phyloP scores from a whole-genome alignment of 225 moss, liverwort and hornwort genomes.

The Climacium dendroides region DNA sequence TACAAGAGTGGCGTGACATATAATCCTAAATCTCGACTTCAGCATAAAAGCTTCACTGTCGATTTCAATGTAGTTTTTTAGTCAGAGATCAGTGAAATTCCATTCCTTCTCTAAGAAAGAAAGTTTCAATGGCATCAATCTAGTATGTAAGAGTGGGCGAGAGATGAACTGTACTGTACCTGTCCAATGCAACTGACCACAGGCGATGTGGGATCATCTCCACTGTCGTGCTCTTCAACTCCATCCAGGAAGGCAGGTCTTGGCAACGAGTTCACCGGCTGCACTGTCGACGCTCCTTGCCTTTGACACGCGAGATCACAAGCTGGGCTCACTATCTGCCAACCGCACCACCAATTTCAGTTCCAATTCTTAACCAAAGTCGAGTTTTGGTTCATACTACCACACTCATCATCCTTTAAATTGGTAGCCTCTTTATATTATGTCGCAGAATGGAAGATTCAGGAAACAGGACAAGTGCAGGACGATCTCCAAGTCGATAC shows the following conservation, averaged over 20 bases:
- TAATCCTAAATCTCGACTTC: not conserved
- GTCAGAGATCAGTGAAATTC: not conserved
- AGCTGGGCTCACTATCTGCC: slow-evolving; percentile 40
- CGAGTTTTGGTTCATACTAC: not conserved
- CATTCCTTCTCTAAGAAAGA: not conserved
- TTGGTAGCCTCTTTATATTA: not conserved
- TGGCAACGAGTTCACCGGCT: slow-evolving; percentile 33
- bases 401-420: not conserved
- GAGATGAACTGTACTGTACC: not conserved
- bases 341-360: not conserved
- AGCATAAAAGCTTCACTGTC: not conserved
- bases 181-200: slow-evolving; percentile 48
- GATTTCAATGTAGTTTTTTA: not conserved
- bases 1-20: not conserved
- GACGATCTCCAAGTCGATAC: not conserved
- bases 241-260: slow-evolving; percentile 12
- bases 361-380: not conserved
- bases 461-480: not conserved
- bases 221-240: slow-evolving; percentile 11
- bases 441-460: not conserved
- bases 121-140: not conserved
- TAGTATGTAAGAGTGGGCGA: not conserved
- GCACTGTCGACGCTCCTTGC: slow-evolving; percentile 28
- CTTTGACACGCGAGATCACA: slow-evolving; percentile 1
- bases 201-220: slow-evolving; percentile 38